Conservation (phyloP, 2,329 filamentous ascomycete genomes). For the Exserohilum rostratum region DNA sequence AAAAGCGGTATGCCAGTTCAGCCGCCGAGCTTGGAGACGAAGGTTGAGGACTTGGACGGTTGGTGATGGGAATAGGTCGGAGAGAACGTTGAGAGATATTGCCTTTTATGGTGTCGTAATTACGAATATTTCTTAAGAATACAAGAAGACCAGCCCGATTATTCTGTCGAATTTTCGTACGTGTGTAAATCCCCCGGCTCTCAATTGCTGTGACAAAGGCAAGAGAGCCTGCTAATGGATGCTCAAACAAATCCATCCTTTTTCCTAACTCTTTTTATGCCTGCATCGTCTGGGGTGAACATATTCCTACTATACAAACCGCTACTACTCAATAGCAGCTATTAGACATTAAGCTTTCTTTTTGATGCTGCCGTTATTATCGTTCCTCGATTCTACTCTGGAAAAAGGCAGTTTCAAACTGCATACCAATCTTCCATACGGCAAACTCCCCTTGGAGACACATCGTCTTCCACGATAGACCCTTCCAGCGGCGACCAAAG, state of each 20-base stretch:
- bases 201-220: too few species aligned
- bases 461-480: neutral
- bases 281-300: too few species aligned
- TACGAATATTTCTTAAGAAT: too few species aligned
- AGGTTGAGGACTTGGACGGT: constrained; percentile 31
- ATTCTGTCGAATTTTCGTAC: too few species aligned
- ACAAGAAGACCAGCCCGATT: too few species aligned
- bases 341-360: constrained; percentile 2
- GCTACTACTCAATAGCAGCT: too few species aligned
- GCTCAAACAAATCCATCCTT: too few species aligned
- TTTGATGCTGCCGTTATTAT: neutral
- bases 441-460: neutral
- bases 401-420: neutral
- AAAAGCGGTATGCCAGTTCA: constrained; percentile 40
- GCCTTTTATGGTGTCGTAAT: neutral
- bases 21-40: constrained; percentile 37
- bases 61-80: constrained; percentile 20
- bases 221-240: too few species aligned
- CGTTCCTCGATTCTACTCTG: neutral
- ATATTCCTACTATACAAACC: too few species aligned
- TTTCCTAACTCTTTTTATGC: too few species aligned
- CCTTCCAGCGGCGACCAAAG: neutral
- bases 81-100: neutral
- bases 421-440: neutral
- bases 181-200: too few species aligned